Conservation (phyloP, 129 eudicot genomes). For the Pseudognaphalium luteoalbum region DNA sequence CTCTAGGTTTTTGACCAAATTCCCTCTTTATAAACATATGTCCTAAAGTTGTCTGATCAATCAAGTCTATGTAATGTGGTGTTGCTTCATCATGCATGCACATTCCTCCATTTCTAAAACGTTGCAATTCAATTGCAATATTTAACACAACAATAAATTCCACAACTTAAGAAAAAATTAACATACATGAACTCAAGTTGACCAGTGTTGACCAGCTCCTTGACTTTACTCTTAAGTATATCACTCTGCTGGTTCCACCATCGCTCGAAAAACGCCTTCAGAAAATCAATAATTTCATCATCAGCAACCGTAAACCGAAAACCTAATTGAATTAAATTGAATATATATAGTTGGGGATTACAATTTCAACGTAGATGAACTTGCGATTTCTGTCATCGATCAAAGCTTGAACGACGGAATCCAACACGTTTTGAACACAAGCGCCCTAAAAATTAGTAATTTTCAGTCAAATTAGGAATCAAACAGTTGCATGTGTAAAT, state of each 20-base stretch:
- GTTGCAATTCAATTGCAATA: neutral
- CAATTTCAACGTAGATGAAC: slow-evolving; percentile 97
- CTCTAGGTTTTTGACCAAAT: slow-evolving; percentile 84
- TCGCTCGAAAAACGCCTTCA: slow-evolving; percentile 87
- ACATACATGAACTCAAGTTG: slow-evolving; percentile 91
- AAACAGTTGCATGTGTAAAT: neutral
- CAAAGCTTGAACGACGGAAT: slow-evolving; percentile 84
- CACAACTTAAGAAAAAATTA: slow-evolving; percentile 8
- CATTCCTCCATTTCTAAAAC: slow-evolving; percentile 87
- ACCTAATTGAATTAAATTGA: neutral
- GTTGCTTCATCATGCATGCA: slow-evolving; percentile 99
- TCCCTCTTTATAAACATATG: slow-evolving; percentile 64
- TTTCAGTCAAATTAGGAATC: neutral
- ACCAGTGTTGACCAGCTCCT: slow-evolving; percentile 82
- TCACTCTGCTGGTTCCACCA: slow-evolving; percentile 99
- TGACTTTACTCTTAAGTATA: slow-evolving; percentile 69
- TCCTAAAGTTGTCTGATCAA: slow-evolving; percentile 92
- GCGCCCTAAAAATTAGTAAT: slow-evolving; percentile 63
- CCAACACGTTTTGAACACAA: slow-evolving; percentile 89
- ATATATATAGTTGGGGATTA: slow-evolving; percentile 17
- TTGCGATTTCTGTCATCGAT: slow-evolving; percentile 80
- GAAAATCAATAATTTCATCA: neutral
- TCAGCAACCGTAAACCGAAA: neutral
- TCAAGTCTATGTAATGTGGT: slow-evolving; percentile 90
- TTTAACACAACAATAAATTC: neutral